A percentile compares a stretch with the other conserved stretches of the same genome.
Conservation (phyloP, 441 rosid genomes). For the Aquilaria agallochum region DNA sequence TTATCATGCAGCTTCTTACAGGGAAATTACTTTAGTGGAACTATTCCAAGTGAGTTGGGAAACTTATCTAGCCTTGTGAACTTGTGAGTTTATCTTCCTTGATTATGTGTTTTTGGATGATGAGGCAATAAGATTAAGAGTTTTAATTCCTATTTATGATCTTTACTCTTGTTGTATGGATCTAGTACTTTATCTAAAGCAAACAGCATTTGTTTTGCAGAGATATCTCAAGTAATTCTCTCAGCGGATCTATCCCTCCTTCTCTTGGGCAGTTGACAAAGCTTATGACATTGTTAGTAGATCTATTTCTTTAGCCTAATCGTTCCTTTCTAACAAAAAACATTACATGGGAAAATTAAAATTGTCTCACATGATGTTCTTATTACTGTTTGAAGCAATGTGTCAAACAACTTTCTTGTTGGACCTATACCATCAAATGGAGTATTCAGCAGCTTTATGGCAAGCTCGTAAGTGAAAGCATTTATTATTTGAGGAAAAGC, state of each 20-base stretch:
- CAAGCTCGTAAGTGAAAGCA: conserved; percentile 64
- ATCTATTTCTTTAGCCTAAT: conserved; percentile 19
- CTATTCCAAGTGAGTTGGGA: conserved; percentile 83
- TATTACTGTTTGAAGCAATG: conserved; percentile 50
- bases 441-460: conserved; percentile 50
- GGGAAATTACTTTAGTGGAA: conserved; percentile 80
- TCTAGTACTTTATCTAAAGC: too few species aligned
- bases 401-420: conserved; percentile 82
- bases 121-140: neutral
- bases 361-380: conserved; percentile 12
- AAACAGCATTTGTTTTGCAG: conserved; percentile 23
- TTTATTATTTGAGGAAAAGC: conserved; percentile 7
- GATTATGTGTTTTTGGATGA: conserved; percentile 6
- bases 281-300: conserved; percentile 65
- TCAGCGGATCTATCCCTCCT: conserved; percentile 72
- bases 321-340: conserved; percentile 2
- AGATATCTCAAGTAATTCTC: conserved; percentile 82
- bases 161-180: neutral
- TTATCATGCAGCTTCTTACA: conserved; percentile 65
- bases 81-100: conserved; percentile 53
- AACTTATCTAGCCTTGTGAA: conserved; percentile 57
- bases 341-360: neutral
- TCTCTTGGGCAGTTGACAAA: conserved; percentile 70
- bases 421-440: conserved; percentile 89
- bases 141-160: conserved; percentile 6